Percentiles rank a stretch among this genome's conserved stretches.
These are phyloP conservation scores for Cordyceps tenuipes DNA, from an alignment of 2,329 filamentous ascomycete genomes.

Conservation along the genomic window DNA sequence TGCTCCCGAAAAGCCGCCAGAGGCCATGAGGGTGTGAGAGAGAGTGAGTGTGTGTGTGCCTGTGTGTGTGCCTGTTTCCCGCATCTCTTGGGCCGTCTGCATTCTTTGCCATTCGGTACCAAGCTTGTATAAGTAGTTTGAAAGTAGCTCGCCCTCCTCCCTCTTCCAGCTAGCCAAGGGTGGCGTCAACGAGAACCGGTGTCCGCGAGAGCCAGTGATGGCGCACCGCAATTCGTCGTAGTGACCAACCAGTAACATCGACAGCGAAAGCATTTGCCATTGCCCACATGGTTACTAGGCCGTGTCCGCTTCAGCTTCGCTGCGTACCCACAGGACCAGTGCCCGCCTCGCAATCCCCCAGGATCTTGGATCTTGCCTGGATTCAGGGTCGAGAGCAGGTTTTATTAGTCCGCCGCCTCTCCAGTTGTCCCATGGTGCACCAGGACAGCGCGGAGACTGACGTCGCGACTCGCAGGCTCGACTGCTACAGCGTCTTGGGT, in stretches of 20 bases:
- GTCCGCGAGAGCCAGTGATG: background rate
- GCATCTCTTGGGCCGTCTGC: background rate
- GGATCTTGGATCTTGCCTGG: slow-evolving; percentile 6
- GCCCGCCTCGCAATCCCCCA: background rate
- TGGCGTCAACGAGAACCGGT: too few relatives aligned
- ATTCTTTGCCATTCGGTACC: background rate
- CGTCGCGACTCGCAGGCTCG: background rate
- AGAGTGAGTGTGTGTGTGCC: too few relatives aligned
- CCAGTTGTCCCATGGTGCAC: background rate
- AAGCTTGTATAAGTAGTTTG: too few relatives aligned
- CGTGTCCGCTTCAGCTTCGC: slow-evolving; percentile 1
- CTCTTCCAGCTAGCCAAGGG: background rate
- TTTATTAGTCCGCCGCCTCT: too few relatives aligned
- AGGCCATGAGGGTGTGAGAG: background rate
- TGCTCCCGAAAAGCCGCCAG: background rate
- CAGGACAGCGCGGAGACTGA: too few relatives aligned
- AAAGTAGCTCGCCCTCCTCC: background rate
- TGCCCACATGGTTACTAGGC: slow-evolving; percentile 1
- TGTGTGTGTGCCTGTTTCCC: background rate
- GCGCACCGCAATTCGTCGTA: background rate
- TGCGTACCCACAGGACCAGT: background rate
- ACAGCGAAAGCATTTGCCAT: background rate
- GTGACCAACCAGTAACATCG: background rate
- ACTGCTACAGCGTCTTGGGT: background rate
- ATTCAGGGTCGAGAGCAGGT: background rate